Evolutionary conservation across 805 yeast genomes (phyloP), one percentile per base, ranked within the genome.

Genomic region (Suhomyces xylopsoci): DNA sequence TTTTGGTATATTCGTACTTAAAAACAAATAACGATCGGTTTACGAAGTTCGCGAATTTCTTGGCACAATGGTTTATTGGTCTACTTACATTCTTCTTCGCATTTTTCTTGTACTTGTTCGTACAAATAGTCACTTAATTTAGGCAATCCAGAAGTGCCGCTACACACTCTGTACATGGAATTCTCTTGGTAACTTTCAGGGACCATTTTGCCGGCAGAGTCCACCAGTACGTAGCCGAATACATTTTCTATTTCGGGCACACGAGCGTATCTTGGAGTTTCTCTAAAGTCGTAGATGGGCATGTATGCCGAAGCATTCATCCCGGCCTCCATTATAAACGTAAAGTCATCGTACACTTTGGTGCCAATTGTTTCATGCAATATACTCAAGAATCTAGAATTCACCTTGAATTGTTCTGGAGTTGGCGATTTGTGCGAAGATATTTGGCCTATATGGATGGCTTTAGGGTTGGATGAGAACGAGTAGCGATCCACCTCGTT

Each of bases 241-340:
- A 83, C 82, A 58, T 86, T 87, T 55, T 86, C 89, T 7, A 86
- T 79, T 19, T 84, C 87, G 1, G 93, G 90, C 12, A 78, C 80
- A 57, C 94, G 74, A 32, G 85, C 86, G 55, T 79, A 81, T 20
- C 79, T 70, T 1, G 93, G 90, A 1, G 82, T 77, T 46, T 77
- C 81, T 53, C 94, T 75, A 55, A 85, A 74, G 63, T 88, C 96
- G 58, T 81, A 85, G 44, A 89, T 80, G 7, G 91, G 90, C 85
- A 87, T 81, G 64, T 70, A 83, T 0, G 79, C 69, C 19, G 71
- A 71, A 12, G 80, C 80, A 57, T 79, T 80, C 36, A 76, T 75
- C 3, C 81, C 74, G 0, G 87, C 82, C 53, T 84, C 88, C 62
- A 83, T 65, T 25, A 77, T 73, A 60, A 79, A 84, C 1, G 82